Conservation (phyloP, 2,329 filamentous ascomycete species). For the Phyllosticta citrichinensis region DNA sequence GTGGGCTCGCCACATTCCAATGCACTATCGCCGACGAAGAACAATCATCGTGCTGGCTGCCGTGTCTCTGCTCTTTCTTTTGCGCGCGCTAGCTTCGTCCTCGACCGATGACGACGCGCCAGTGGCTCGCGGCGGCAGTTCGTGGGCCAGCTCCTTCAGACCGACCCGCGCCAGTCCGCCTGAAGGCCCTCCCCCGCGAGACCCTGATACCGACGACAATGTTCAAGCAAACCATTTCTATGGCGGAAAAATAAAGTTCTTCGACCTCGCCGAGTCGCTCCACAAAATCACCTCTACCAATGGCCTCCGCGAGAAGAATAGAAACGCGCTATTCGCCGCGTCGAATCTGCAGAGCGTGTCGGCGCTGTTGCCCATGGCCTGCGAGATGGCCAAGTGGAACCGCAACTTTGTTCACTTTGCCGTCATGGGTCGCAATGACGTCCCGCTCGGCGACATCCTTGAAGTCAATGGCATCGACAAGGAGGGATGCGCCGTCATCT, state of each 20-base stretch:
- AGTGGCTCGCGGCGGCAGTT: background rate
- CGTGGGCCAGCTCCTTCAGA: background rate
- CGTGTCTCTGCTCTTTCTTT: constrained; percentile 48
- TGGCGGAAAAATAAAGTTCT: constrained; percentile 61
- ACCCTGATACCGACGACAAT: constrained; percentile 12
- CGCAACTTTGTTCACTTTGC: constrained; percentile 73
- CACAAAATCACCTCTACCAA: constrained; percentile 46
- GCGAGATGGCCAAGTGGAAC: constrained; percentile 65
- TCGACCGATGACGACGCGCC: background rate
- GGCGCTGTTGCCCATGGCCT: constrained; percentile 69
- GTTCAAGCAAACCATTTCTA: constrained; percentile 40
- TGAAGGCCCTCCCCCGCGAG: constrained; percentile 16
- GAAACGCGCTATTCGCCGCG: constrained; percentile 70
- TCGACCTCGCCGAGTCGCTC: constrained; percentile 53
- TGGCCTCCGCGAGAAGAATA: constrained; percentile 45
- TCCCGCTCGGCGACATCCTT: constrained; percentile 59
- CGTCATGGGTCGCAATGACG: constrained; percentile 62
- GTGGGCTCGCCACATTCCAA: constrained; percentile 18
- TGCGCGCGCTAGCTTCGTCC: constrained; percentile 44
- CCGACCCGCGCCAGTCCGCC: constrained; percentile 11
- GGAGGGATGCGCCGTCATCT: constrained; percentile 51
- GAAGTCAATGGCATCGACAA: constrained; percentile 70
- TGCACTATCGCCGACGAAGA: constrained; percentile 41
- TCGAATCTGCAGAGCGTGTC: constrained; percentile 64
- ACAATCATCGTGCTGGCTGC: constrained; percentile 27